Evolutionary conservation across 1,139 yeast genomes (phyloP).

Genomic region (Pichia inconspicua): DNA sequence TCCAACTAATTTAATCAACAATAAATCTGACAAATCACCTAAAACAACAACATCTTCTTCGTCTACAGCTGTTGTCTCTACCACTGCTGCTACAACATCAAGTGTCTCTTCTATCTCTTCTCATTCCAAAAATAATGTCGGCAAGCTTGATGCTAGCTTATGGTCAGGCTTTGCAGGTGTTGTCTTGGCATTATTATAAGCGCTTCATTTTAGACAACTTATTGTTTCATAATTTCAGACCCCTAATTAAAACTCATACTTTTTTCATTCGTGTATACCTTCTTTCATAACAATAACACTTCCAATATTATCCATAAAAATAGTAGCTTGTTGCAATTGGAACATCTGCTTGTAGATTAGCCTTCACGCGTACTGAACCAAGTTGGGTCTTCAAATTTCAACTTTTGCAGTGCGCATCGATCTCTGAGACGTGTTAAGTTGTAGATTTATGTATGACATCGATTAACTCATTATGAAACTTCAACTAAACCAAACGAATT

Average conservation of each 20-base stretch:
- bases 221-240: no score
- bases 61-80: conserved; percentile 1
- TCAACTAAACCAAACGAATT: background rate
- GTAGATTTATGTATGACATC: no score
- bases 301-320: background rate
- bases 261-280: background rate
- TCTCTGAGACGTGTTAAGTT: no score
- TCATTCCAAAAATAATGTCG: conserved; percentile 15
- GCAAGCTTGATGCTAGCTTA: conserved; percentile 3
- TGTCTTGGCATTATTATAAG: conserved; percentile 11
- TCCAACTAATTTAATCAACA: conserved; percentile 33
- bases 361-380: no score
- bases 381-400: no score
- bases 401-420: no score
- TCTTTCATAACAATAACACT: background rate
- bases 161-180: conserved; percentile 9
- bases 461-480: no score
- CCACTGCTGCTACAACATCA: conserved; percentile 20
- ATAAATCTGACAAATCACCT: conserved; percentile 25
- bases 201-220: no score
- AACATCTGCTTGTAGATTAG: background rate
- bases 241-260: no score
- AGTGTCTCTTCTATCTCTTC: conserved; percentile 23
- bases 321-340: background rate
- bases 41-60: background rate